Base-by-base conservation (phyloP, 2,329 filamentous ascomycete genomes). In the Daldinia sp. region DNA sequence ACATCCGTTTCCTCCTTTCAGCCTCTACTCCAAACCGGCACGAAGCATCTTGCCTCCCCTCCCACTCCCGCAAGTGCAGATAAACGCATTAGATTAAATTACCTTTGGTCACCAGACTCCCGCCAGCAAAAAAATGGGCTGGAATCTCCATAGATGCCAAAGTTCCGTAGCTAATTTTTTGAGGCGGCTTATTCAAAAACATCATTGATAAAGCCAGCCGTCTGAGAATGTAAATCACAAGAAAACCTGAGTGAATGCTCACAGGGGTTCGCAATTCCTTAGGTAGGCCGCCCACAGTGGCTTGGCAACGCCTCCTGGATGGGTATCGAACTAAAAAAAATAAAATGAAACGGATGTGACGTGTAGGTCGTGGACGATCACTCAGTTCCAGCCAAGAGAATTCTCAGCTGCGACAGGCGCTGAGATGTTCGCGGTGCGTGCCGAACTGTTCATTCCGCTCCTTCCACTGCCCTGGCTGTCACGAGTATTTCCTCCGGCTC, bases 381-480 rank as follows among this genome's bases (percentile, higher is more conserved):
- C 70, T 87, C 84, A 97, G 82, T 96, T 96, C 94, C 94, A 97
- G 72, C 94, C 94, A 69, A 97, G 86, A 52, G 93, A 96, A 84
- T 97, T 97, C 82, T 96, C 93, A 3, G 93, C 90, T 77, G 94
- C 94, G 67, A 97, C 91, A 3, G 94, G 94, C 30, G 92, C 92
- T 64, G 92, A 96, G 76, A 97, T 97, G 78, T 90, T 83, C 41
- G 84, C 83, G 3, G 84, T 86, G 48, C 85, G 82, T 19, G 78
- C 83, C 35, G 84, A 86, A 76, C 82, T 81, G 70, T 79, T 79
- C 76, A 79, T 81, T 54, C 81, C 82, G 70, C 83, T 82, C 59
- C 80, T 77, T 63, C 90, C 90, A 75, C 91, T 94, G 69, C 84
- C 86, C 56, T 90, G 87, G 71, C 86, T 88, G 75, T 87, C 83